phyloP scores from a whole-genome alignment of 345 rosid genomes.

The Gossypioides kirkii region DNA sequence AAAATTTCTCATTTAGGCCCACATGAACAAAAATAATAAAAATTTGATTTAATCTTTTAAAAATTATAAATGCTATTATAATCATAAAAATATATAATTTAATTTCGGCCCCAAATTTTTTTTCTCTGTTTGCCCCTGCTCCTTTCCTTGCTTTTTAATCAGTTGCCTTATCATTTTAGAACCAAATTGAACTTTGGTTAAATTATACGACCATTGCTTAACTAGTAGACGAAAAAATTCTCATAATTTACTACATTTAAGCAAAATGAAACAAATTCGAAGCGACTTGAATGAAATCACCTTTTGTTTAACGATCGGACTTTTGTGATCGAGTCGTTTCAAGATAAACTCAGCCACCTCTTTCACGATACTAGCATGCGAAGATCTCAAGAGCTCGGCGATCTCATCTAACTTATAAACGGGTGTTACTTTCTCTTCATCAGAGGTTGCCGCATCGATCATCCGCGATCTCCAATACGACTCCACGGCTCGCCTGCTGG shows the following conservation, averaged over 20 bases:
- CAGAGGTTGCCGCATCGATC: slow-evolving; percentile 84
- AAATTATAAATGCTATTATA: too few relatives aligned
- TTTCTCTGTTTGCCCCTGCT: too few relatives aligned
- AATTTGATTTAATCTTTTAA: too few relatives aligned
- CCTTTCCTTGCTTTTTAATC: background rate
- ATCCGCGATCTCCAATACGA: slow-evolving; percentile 95
- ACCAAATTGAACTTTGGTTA: background rate
- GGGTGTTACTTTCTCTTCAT: slow-evolving; percentile 90
- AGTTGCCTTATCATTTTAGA: background rate
- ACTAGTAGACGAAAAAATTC: background rate
- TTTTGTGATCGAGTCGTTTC: slow-evolving; percentile 86
- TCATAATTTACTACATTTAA: background rate
- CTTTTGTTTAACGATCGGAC: slow-evolving; percentile 95
- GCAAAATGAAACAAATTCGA: background rate
- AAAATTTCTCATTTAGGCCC: too few relatives aligned
- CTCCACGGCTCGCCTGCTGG: slow-evolving; percentile 99
- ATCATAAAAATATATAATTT: too few relatives aligned
- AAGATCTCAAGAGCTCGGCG: slow-evolving; percentile 79
- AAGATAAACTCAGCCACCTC: slow-evolving; percentile 75
- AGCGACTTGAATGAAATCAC: slow-evolving; percentile 25
- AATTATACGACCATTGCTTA: background rate
- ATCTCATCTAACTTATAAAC: slow-evolving; percentile 93
- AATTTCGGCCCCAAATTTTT: too few relatives aligned
- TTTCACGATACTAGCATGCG: slow-evolving; percentile 78
- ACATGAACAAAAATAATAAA: too few relatives aligned